A percentile compares a stretch with the other conserved stretches of the same genome.
phyloP scores from a whole-genome alignment of 73 alveolate genomes.

The Paramecium caudatum region DNA sequence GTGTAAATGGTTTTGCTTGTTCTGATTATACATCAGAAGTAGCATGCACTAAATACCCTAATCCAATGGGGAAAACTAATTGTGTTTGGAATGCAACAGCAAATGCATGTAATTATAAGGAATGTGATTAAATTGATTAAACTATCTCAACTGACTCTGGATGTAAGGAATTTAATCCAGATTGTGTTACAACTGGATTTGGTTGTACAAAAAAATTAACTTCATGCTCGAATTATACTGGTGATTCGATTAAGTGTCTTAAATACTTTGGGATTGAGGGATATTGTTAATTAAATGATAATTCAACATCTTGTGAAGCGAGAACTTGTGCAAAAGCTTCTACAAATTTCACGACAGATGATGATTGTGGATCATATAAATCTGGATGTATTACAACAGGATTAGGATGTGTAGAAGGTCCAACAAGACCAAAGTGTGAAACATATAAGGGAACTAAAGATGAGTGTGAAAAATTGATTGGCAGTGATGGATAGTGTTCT shows the following conservation, averaged over 20 bases:
- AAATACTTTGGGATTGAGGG: background rate
- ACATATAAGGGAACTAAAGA: slow-evolving; percentile 46
- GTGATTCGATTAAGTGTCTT: background rate
- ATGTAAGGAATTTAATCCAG: background rate
- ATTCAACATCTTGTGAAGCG: background rate
- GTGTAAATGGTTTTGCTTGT: slow-evolving; percentile 1
- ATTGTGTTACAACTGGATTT: slow-evolving; percentile 25
- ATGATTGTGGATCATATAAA: background rate
- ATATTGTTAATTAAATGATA: background rate
- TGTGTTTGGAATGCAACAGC: background rate
- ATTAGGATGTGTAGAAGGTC: slow-evolving; percentile 38
- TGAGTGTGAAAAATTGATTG: background rate
- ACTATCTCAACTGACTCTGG: slow-evolving; percentile 4
- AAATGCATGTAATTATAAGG: background rate
- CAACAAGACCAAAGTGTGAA: slow-evolving; percentile 15
- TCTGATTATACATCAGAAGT: background rate
- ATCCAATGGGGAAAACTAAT: slow-evolving; percentile 29
- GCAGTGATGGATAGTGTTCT: background rate
- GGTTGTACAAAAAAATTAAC: slow-evolving; percentile 20
- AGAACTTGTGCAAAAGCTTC: background rate
- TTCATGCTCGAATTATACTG: background rate
- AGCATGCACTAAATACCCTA: background rate
- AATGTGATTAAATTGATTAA: background rate
- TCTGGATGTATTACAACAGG: slow-evolving; percentile 47
- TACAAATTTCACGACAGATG: slow-evolving; percentile 6